Evolutionary conservation across 768 basidiomycete genomes (phyloP).

Genomic region (Cyathus striatus): DNA sequence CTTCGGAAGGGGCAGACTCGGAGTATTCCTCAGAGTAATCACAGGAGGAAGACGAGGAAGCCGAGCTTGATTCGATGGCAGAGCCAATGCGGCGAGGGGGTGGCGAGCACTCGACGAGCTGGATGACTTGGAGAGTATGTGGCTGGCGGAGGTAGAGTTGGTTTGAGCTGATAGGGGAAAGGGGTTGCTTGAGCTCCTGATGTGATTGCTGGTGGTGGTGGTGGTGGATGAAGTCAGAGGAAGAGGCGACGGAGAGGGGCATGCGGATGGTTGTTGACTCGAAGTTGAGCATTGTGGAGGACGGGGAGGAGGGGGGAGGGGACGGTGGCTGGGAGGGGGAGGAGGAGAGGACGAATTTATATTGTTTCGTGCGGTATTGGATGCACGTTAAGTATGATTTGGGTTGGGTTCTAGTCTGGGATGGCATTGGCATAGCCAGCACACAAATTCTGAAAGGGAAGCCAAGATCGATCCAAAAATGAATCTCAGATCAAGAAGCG

Average conservation of each 20-base stretch:
- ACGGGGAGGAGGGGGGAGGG: slow-evolving; percentile 10
- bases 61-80: slow-evolving; percentile 26
- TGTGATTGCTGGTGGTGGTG: slow-evolving; percentile 19
- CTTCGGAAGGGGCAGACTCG: slow-evolving; percentile 28
- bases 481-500: slow-evolving; percentile 5
- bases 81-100: slow-evolving; percentile 42
- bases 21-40: slow-evolving; percentile 33
- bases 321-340: slow-evolving; percentile 3
- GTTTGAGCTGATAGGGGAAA: slow-evolving; percentile 23
- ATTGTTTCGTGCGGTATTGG: too few relatives aligned
- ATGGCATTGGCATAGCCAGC: not conserved
- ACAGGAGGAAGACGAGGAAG: slow-evolving; percentile 33
- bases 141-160: slow-evolving; percentile 45
- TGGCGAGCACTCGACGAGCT: slow-evolving; percentile 65
- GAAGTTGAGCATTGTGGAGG: slow-evolving; percentile 10
- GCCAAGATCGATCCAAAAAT: slow-evolving; percentile 4
- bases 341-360: too few relatives aligned
- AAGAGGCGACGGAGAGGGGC: slow-evolving; percentile 12
- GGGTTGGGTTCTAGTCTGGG: too few relatives aligned
- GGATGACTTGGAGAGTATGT: slow-evolving; percentile 59
- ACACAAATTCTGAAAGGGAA: not conserved
- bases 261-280: slow-evolving; percentile 12
- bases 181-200: too few relatives aligned
- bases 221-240: slow-evolving; percentile 12
- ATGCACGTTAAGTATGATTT: too few relatives aligned